Evolutionary conservation across 2,329 filamentous ascomycete genomes (phyloP).

Genomic region (Trichocomaceae sp.): DNA sequence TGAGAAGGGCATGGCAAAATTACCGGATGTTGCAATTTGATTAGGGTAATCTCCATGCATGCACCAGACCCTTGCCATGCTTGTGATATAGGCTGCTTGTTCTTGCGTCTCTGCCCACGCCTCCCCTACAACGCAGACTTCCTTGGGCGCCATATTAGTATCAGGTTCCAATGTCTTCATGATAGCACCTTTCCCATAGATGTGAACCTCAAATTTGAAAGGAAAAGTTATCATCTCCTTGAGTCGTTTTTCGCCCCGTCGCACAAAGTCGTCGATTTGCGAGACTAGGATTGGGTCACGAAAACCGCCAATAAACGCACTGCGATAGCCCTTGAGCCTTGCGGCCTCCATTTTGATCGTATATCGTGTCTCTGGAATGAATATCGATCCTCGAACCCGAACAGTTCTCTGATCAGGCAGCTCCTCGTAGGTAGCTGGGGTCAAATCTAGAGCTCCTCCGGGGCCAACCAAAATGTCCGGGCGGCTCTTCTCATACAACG

Average conservation of each 20-base stretch:
- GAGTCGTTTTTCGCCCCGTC: neutral
- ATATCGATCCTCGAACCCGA: conserved; percentile 28
- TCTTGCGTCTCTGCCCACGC: conserved; percentile 5
- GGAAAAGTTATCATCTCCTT: neutral
- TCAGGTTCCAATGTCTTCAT: conserved; percentile 2
- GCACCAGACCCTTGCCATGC: neutral
- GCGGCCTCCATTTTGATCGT: conserved; percentile 8
- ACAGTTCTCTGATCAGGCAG: conserved; percentile 32
- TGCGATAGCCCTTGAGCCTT: neutral
- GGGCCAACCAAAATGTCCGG: conserved; percentile 47
- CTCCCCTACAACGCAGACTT: neutral
- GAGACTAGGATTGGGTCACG: conserved; percentile 5
- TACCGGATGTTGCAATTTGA: conserved; percentile 2
- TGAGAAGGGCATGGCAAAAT: conserved; percentile 4
- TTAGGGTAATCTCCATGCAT: neutral
- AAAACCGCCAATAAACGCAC: conserved; percentile 4
- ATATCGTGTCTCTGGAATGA: neutral
- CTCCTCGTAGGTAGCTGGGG: conserved; percentile 36
- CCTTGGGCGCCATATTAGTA: neutral
- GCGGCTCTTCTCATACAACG: conserved; percentile 49
- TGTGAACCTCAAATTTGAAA: neutral
- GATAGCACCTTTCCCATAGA: neutral
- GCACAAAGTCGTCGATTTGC: neutral
- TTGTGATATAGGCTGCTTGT: neutral
- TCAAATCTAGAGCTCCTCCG: conserved; percentile 41